Evolutionary conservation across 768 basidiomycete species (phyloP).

Genomic region (Pulveroboletus sp.): DNA sequence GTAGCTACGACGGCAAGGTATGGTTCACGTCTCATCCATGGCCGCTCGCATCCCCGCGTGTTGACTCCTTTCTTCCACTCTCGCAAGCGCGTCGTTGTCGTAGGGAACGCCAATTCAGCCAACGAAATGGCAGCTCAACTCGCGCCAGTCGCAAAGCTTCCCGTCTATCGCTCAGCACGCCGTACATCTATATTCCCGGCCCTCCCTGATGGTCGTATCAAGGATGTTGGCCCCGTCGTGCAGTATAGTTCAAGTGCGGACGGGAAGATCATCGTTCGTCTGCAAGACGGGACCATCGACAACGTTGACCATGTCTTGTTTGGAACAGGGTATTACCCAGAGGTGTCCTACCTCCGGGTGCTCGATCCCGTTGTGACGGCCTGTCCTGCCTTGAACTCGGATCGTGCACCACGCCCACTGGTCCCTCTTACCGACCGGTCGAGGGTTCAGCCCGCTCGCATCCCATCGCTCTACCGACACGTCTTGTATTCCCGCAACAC

Average conservation of each 20-base stretch:
- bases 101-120: slow-evolving; percentile 50
- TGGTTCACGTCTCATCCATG: neutral
- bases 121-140: slow-evolving; percentile 51
- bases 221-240: slow-evolving; percentile 38
- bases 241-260: slow-evolving; percentile 25
- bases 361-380: neutral
- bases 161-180: slow-evolving; percentile 46
- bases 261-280: slow-evolving; percentile 31
- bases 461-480: slow-evolving; percentile 43
- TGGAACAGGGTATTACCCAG: slow-evolving; percentile 45
- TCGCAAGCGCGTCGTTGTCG: slow-evolving; percentile 39
- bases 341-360: slow-evolving; percentile 39
- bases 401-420: slow-evolving; percentile 5
- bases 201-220: slow-evolving; percentile 41
- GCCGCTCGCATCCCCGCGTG: neutral
- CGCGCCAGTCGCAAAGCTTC: slow-evolving; percentile 32
- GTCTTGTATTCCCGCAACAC: slow-evolving; percentile 45
- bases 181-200: slow-evolving; percentile 39
- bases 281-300: slow-evolving; percentile 35
- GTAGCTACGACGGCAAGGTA: slow-evolving; percentile 34
- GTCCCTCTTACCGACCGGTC: slow-evolving; percentile 27
- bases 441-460: slow-evolving; percentile 30
- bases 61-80: neutral
- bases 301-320: slow-evolving; percentile 42
- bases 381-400: neutral